A percentile compares a stretch with the other conserved stretches of the same genome.
These are phyloP conservation scores for Epichloe bromicola DNA, from an alignment of 2,329 filamentous ascomycete species.

Conservation along the genomic window DNA sequence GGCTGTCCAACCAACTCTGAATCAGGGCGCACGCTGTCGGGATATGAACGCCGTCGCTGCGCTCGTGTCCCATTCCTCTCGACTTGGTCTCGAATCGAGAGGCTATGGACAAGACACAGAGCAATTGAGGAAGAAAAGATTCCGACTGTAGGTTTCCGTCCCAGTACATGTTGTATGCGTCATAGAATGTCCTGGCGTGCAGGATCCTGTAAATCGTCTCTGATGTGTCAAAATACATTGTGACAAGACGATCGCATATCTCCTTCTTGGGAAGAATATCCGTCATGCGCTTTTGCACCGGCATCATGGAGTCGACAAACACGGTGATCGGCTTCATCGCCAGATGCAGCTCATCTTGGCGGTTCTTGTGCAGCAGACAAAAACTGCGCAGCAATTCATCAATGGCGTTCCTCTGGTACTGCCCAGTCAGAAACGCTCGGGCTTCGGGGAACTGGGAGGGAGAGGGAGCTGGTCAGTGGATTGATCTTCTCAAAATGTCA, in stretches of 20 bases:
- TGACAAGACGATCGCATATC: conserved; percentile 38
- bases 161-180: conserved; percentile 40
- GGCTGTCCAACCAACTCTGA: conserved; percentile 37
- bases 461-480: not conserved
- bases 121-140: conserved; percentile 40
- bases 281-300: conserved; percentile 42
- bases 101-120: conserved; percentile 39
- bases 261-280: conserved; percentile 39
- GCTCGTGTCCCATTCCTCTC: conserved; percentile 36
- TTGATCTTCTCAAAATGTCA: not conserved
- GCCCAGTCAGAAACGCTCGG: conserved; percentile 5
- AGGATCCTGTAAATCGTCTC: conserved; percentile 41
- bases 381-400: conserved; percentile 31
- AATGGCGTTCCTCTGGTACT: conserved; percentile 13
- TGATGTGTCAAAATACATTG: conserved; percentile 35
- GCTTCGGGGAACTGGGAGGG: conserved; percentile 6
- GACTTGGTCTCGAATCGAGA: conserved; percentile 39
- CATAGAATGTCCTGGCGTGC: conserved; percentile 37
- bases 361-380: conserved; percentile 31
- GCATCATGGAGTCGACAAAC: conserved; percentile 46
- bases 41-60: conserved; percentile 41
- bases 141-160: conserved; percentile 31
- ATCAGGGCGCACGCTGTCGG: conserved; percentile 44
- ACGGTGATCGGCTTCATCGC: conserved; percentile 38
- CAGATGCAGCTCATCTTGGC: conserved; percentile 35